Percentiles rank a stretch among this genome's conserved stretches.
Evolutionary conservation across 2,329 filamentous ascomycete genomes (phyloP).

Genomic region (Colletotrichum sp.): DNA sequence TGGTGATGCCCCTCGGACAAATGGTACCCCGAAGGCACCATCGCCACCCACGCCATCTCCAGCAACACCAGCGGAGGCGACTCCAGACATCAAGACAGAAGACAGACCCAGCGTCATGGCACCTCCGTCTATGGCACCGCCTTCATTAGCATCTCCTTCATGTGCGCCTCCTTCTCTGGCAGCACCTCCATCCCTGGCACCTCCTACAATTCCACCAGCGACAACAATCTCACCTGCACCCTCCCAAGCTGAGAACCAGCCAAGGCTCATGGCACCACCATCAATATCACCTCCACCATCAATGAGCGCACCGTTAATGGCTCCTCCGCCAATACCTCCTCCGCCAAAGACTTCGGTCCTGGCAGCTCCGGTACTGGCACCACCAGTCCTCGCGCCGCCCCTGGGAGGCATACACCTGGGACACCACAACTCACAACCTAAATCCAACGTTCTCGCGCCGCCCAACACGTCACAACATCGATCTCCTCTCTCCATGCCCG

Average conservation of each 20-base stretch:
- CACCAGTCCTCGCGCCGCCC: constrained; percentile 42
- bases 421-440: constrained; percentile 35
- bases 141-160: background rate
- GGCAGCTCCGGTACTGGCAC: constrained; percentile 38
- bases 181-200: background rate
- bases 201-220: constrained; percentile 12
- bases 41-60: background rate
- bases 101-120: constrained; percentile 7
- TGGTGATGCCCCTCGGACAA: background rate
- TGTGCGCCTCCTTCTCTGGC: background rate
- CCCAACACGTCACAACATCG: constrained; percentile 46
- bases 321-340: constrained; percentile 1
- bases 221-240: constrained; percentile 23
- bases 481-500: constrained; percentile 39
- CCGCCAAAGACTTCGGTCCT: constrained; percentile 31
- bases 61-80: background rate
- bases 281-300: background rate
- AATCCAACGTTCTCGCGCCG: constrained; percentile 49
- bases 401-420: constrained; percentile 31
- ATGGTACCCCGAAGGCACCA: background rate
- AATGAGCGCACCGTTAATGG: background rate
- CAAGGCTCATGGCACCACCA: constrained; percentile 20
- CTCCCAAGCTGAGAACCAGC: constrained; percentile 27
- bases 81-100: constrained; percentile 2
- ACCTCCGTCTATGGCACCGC: background rate